Conservation (phyloP, 2,329 filamentous ascomycete species). For the Penicillium concentricum region DNA sequence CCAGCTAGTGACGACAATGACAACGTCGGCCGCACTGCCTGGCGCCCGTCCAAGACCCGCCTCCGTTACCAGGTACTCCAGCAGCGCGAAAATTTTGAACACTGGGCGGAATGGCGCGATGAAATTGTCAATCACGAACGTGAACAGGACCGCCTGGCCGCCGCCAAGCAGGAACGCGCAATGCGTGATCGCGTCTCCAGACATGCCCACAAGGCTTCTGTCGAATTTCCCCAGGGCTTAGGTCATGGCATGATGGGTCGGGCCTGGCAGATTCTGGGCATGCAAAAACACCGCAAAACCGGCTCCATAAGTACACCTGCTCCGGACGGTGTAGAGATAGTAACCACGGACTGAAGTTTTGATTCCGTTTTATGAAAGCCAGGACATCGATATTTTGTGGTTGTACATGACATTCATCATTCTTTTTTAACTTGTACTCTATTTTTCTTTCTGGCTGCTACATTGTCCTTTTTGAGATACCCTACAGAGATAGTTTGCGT, state of each 20-base stretch:
- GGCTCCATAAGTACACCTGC: conserved; percentile 12
- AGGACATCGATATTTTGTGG: background rate
- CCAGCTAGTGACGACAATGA: conserved; percentile 13
- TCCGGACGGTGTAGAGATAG: conserved; percentile 20
- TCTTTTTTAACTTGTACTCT: conserved; percentile 11
- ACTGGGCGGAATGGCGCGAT: conserved; percentile 46
- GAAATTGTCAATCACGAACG: conserved; percentile 40
- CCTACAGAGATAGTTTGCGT: conserved; percentile 3
- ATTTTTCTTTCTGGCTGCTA: conserved; percentile 8
- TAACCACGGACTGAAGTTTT: conserved; percentile 14
- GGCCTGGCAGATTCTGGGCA: conserved; percentile 43
- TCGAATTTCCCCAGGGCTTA: conserved; percentile 33
- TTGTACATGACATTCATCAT: conserved; percentile 2
- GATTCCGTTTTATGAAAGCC: background rate
- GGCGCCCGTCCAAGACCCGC: conserved; percentile 45
- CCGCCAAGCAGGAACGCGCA: conserved; percentile 34
- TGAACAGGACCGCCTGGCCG: conserved; percentile 37
- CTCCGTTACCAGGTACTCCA: conserved; percentile 45
- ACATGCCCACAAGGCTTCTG: conserved; percentile 30
- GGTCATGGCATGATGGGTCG: conserved; percentile 43
- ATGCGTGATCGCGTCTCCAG: conserved; percentile 29
- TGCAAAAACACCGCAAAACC: conserved; percentile 35
- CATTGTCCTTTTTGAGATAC: conserved; percentile 13
- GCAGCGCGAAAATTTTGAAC: conserved; percentile 48
- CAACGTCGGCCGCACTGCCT: conserved; percentile 31